Evolutionary conservation across 352 stramenopile genomes (phyloP).

Genomic region (Poterioochromonas sp.): DNA sequence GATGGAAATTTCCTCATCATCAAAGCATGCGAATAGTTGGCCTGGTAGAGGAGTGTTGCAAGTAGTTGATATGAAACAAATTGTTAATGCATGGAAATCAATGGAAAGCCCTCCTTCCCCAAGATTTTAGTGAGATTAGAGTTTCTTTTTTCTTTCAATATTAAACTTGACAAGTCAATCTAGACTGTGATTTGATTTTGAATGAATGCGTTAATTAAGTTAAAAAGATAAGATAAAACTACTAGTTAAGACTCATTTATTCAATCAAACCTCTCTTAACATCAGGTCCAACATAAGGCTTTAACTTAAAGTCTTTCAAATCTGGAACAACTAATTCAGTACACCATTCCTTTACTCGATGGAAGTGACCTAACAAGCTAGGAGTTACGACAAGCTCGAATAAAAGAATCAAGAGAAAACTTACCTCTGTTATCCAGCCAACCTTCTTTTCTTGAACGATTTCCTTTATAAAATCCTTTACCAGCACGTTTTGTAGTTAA

Average conservation of each 20-base stretch:
- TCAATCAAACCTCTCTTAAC: background rate
- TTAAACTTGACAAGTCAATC: too few relatives aligned
- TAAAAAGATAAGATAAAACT: too few relatives aligned
- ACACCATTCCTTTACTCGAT: background rate
- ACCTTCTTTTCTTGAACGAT: constrained; percentile 27
- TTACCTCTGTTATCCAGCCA: constrained; percentile 12
- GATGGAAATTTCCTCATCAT: constrained; percentile 4
- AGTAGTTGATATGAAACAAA: background rate
- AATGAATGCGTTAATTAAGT: too few relatives aligned
- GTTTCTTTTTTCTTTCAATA: too few relatives aligned
- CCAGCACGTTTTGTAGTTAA: constrained; percentile 23
- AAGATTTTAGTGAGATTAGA: too few relatives aligned
- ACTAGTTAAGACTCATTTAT: too few relatives aligned
- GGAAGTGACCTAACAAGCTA: background rate
- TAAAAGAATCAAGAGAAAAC: background rate
- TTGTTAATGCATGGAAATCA: too few relatives aligned
- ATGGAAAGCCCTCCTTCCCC: too few relatives aligned
- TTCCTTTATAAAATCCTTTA: constrained; percentile 27
- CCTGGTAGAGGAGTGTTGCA: background rate
- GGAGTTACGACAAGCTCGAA: background rate
- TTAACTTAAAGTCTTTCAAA: constrained; percentile 11
- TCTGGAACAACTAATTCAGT: constrained; percentile 27
- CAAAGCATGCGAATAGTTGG: background rate
- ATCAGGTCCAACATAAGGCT: background rate
- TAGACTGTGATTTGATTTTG: too few relatives aligned